These are phyloP conservation scores for Sarocladium oryzae DNA, from an alignment of 2,329 filamentous ascomycete genomes.

Conservation along the genomic window DNA sequence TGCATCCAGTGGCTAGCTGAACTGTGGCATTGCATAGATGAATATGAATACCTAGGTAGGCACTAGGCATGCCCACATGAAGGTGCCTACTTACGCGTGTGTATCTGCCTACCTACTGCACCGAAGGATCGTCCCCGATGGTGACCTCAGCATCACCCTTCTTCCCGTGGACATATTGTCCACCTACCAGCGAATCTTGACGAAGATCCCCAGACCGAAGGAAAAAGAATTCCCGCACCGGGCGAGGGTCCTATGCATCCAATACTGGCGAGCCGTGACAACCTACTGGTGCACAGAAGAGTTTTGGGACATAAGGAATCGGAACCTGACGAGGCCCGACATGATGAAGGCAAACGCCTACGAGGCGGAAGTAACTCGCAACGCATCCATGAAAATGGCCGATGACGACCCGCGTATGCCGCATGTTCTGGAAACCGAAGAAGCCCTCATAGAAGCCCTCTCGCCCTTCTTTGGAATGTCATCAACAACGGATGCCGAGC, in stretches of 20 bases:
- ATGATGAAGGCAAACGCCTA: neutral
- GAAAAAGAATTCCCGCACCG: neutral
- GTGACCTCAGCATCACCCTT: neutral
- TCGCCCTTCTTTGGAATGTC: neutral
- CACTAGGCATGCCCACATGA: neutral
- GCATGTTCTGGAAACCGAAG: neutral
- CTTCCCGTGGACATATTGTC: neutral
- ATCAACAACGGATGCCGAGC: neutral
- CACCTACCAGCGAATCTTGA: conserved; percentile 1
- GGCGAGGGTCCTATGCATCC: neutral
- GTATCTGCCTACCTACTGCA: too few species aligned
- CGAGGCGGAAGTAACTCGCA: neutral
- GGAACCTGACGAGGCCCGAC: neutral
- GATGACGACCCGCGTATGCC: conserved; percentile 2
- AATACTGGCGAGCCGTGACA: conserved; percentile 1
- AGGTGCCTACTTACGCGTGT: neutral
- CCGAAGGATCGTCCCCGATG: neutral
- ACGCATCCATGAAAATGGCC: neutral
- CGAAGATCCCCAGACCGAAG: neutral
- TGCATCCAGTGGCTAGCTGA: too few species aligned
- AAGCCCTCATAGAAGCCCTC: neutral
- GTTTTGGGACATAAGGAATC: neutral
- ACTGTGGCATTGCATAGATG: too few species aligned
- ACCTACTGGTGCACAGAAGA: neutral
- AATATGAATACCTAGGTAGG: neutral